phyloP scores from a whole-genome alignment of 1,139 yeast genomes.

The Yamadazyma diddensiae region DNA sequence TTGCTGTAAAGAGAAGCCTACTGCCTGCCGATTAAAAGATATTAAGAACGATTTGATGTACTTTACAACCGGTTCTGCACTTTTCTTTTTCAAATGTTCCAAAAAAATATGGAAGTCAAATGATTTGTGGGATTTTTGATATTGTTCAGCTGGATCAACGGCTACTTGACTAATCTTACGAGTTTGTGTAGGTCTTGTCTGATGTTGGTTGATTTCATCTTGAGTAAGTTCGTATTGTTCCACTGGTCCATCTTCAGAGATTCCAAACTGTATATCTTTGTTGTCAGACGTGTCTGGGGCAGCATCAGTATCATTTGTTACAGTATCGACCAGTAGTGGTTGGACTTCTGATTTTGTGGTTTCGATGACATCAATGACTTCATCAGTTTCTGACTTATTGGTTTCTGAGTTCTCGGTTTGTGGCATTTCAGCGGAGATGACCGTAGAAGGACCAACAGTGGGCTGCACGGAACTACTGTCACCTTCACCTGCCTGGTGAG shows the following conservation, averaged over 20 bases:
- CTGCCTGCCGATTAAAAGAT: constrained; percentile 66
- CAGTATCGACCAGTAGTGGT: neutral
- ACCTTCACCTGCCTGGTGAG: no score
- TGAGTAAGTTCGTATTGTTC: constrained; percentile 14
- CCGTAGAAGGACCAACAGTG: no score
- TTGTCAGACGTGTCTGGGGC: no score
- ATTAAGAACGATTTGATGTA: constrained; percentile 78
- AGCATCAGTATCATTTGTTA: no score
- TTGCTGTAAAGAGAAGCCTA: constrained; percentile 67
- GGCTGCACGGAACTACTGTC: no score
- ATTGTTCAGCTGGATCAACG: constrained; percentile 16
- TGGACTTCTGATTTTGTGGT: neutral
- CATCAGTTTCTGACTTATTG: no score
- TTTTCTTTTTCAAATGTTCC: constrained; percentile 63
- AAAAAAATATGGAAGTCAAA: constrained; percentile 86
- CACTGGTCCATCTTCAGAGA: no score
- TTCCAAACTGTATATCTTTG: no score
- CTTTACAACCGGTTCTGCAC: constrained; percentile 87
- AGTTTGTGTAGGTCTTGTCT: constrained; percentile 1
- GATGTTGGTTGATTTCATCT: constrained; percentile 12
- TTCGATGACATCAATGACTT: no score
- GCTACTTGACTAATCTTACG: constrained; percentile 13
- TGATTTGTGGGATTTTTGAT: constrained; percentile 45
- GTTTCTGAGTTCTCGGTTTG: no score
- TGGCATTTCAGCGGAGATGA: no score